Percentiles rank a stretch among this genome's conserved stretches.
phyloP scores from a whole-genome alignment of 768 basidiomycete genomes.

The Russula virescens region DNA sequence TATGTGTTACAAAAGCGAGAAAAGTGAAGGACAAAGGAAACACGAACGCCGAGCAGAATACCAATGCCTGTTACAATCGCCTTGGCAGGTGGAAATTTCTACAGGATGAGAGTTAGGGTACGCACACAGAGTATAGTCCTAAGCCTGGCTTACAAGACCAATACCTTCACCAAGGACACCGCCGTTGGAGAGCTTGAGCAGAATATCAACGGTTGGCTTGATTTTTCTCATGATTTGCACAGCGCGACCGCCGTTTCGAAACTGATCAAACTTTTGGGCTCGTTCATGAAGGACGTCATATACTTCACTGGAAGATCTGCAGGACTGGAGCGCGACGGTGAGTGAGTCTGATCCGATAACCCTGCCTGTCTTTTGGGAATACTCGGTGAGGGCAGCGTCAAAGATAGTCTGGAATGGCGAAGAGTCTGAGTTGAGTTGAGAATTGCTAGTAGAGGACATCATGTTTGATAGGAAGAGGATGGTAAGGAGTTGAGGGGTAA shows the following conservation, averaged over 20 bases:
- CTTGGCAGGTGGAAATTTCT: slow-evolving; percentile 2
- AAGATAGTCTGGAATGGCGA: background rate
- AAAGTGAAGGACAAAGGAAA: too few species aligned
- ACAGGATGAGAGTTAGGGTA: background rate
- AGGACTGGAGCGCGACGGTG: background rate
- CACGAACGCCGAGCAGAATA: too few species aligned
- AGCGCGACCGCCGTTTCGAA: background rate
- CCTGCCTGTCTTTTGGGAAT: background rate
- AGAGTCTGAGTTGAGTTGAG: too few species aligned
- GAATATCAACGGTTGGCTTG: background rate
- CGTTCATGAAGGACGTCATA: background rate
- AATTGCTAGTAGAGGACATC: too few species aligned
- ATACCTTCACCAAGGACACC: background rate
- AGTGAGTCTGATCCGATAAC: background rate
- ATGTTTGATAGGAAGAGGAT: too few species aligned
- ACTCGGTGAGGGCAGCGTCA: background rate
- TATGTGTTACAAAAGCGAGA: too few species aligned
- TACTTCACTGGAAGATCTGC: background rate
- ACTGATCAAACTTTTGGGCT: background rate
- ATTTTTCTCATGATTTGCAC: slow-evolving; percentile 1
- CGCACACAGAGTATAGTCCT: too few species aligned
- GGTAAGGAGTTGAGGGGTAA: too few species aligned
- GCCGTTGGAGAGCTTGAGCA: background rate
- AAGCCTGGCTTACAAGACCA: background rate
- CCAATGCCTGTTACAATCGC: background rate